phyloP scores from a whole-genome alignment of 768 basidiomycete genomes.

The Collybiopsis confluens region DNA sequence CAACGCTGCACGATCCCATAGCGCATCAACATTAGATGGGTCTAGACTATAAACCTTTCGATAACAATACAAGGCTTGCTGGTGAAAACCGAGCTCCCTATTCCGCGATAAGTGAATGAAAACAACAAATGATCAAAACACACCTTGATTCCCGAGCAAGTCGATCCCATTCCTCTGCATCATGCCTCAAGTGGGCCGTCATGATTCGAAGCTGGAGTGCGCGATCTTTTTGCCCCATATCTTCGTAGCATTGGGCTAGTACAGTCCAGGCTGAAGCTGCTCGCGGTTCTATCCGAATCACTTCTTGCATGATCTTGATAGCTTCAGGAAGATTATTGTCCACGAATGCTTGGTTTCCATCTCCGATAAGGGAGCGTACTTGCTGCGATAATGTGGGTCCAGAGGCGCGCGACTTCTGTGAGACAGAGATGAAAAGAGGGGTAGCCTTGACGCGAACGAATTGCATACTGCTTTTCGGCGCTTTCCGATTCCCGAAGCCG shows the following conservation, averaged over 20 bases:
- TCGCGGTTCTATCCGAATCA: constrained; percentile 90
- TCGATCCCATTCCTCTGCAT: constrained; percentile 84
- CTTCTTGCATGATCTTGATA: constrained; percentile 81
- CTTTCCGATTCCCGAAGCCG: constrained; percentile 69
- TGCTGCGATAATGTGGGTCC: constrained; percentile 65
- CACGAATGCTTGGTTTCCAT: constrained; percentile 85
- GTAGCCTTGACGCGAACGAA: background rate
- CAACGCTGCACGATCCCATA: constrained; percentile 86
- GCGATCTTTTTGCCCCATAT: constrained; percentile 62
- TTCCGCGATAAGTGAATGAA: background rate
- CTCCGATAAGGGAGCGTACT: constrained; percentile 71
- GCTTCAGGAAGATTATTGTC: constrained; percentile 63
- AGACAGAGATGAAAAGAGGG: background rate
- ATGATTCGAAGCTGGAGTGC: constrained; percentile 83
- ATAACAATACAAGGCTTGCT: constrained; percentile 91
- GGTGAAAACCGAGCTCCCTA: constrained; percentile 63
- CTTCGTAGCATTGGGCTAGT: constrained; percentile 78
- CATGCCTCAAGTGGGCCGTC: constrained; percentile 82
- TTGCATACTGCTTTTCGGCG: constrained; percentile 43
- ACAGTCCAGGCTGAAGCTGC: constrained; percentile 84
- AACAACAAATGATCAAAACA: background rate
- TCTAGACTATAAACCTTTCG: constrained; percentile 77
- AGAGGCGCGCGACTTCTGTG: constrained; percentile 37
- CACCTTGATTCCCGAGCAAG: constrained; percentile 75
- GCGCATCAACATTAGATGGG: constrained; percentile 75